A percentile compares a stretch with the other conserved stretches of the same genome.
These are phyloP conservation scores for Panicum miliaceum DNA, from an alignment of 176 grass and related monocot genomes.

Conservation along the genomic window DNA sequence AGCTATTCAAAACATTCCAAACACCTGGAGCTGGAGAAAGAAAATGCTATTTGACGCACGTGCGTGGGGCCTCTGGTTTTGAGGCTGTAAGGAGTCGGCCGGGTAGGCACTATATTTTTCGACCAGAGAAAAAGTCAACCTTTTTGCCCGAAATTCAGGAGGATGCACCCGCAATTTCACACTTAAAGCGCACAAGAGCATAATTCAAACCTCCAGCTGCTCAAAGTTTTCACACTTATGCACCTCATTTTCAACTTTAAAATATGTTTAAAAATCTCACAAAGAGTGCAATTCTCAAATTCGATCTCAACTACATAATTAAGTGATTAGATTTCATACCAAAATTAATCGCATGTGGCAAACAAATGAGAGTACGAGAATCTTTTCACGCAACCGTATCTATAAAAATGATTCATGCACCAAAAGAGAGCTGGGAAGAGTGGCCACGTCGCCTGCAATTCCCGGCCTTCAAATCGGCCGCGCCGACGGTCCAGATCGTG, in stretches of 20 bases:
- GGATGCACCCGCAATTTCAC: neutral
- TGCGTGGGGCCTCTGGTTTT: neutral
- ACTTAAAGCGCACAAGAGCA: neutral
- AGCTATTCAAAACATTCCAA: neutral
- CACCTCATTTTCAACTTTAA: neutral
- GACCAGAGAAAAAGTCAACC: neutral
- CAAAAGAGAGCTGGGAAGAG: no score
- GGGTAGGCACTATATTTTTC: slow-evolving; percentile 26
- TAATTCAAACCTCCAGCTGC: neutral
- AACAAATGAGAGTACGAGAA: no score
- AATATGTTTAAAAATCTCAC: neutral
- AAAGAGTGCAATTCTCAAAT: no score
- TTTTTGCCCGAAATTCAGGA: neutral
- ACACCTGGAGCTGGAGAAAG: neutral
- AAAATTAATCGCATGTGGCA: no score
- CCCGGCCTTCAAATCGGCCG: no score
- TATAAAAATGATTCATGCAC: no score
- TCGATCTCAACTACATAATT: no score
- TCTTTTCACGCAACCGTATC: no score
- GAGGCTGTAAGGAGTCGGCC: neutral
- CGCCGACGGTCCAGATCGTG: no score
- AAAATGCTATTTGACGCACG: neutral
- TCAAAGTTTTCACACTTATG: neutral
- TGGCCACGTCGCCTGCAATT: no score
- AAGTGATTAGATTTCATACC: no score